Base-by-base conservation (phyloP, 495 filamentous ascomycete species). In the Penicillium bovifimosum region DNA sequence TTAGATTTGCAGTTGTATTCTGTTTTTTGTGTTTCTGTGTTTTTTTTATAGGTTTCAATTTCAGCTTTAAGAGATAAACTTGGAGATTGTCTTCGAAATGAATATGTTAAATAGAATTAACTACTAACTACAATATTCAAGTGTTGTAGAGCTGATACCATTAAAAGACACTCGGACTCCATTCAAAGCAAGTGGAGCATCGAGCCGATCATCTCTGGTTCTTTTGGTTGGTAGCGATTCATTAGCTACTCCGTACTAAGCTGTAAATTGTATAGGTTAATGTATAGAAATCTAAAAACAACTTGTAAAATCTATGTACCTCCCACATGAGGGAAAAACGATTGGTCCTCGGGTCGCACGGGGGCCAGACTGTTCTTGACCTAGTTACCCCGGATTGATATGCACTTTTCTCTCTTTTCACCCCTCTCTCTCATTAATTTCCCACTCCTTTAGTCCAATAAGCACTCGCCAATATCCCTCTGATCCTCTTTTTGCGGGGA, bases 351-450 rank as follows among this genome's bases (percentile, higher is more conserved):
- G 44, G 44, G 44, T 47, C 44, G 20, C 32, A 47, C 32, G 45
- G 32, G 45, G 43, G 44, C 24, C 45, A 48, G 46, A 39, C 34
- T 38, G 32, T 36, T 29, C 44, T 47, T 2, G 11, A 24, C 4
- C 20, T 9, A 35, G 34, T 48, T 48, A 48, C 46, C 46, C 46
- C 46, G 34, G 46, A 48, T 48, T 48, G 46, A 48, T 39, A 39
- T 48, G 46, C 46, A 39, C n/a, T 36, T 14, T 27, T 26, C 13
- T 26, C n/a, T 17, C 42, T 11, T 20, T 45, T 24, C 8, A 28
- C n/a, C 41, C 41, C 16, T 14, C 32, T 24, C 27, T 29, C 24
- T 6, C 10, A 42, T 28, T 13, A 0, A n/a, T n/a, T n/a, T n/a
- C n/a, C n/a, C n/a, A n/a, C n/a, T n/a, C n/a, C n/a, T n/a, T n/a